These are phyloP conservation scores for Kwoniella botswanensis DNA, from an alignment of 768 basidiomycete genomes.

Conservation along the genomic window DNA sequence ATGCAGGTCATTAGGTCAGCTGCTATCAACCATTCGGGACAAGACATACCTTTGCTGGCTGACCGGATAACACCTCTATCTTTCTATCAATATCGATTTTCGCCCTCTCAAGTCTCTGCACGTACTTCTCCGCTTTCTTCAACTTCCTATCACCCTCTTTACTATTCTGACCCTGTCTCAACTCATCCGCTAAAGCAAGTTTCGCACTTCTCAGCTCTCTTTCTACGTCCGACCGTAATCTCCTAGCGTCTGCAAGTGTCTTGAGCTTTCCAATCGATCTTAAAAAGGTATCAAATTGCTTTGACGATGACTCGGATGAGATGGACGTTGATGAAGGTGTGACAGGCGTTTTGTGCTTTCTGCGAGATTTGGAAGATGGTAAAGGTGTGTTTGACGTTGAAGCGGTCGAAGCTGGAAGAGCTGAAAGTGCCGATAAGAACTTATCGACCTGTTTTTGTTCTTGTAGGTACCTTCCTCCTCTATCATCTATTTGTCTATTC, in stretches of 20 bases:
- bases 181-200: slow-evolving; percentile 48
- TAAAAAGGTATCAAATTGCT: slow-evolving; percentile 89
- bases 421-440: slow-evolving; percentile 45
- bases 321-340: slow-evolving; percentile 22
- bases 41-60: slow-evolving; percentile 15
- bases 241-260: slow-evolving; percentile 83
- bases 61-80: slow-evolving; percentile 77
- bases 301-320: slow-evolving; percentile 56
- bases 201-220: slow-evolving; percentile 87
- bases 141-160: slow-evolving; percentile 86
- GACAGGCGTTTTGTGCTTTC: slow-evolving; percentile 6
- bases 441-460: slow-evolving; percentile 64
- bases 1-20: not conserved
- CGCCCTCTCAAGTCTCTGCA: slow-evolving; percentile 85
- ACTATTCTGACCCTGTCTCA: slow-evolving; percentile 63
- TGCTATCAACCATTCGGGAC: not conserved
- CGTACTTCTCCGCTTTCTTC: slow-evolving; percentile 80
- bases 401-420: slow-evolving; percentile 25
- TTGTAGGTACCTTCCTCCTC: slow-evolving; percentile 70
- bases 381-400: slow-evolving; percentile 22
- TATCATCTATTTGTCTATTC: slow-evolving; percentile 89
- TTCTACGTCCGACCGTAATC: slow-evolving; percentile 88
- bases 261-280: slow-evolving; percentile 80
- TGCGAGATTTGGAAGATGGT: slow-evolving; percentile 11
- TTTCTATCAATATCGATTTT: slow-evolving; percentile 85